Evolutionary conservation across 208 protist species (phyloP).

Genomic region (Naegleria gruberi): DNA sequence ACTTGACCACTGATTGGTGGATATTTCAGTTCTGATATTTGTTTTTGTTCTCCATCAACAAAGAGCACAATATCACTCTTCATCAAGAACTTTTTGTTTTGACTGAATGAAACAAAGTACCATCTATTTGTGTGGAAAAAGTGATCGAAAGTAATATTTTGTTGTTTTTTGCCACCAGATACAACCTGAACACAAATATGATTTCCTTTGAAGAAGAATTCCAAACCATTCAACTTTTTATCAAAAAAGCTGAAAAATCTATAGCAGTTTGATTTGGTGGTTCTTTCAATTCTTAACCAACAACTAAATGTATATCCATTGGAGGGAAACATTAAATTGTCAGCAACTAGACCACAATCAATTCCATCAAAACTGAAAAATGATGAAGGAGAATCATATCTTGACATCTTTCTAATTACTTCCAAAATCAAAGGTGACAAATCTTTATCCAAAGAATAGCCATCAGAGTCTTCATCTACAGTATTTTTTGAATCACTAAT

Average conservation of each 20-base stretch:
- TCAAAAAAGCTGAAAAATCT: slow-evolving; percentile 11
- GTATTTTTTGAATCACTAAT: background rate
- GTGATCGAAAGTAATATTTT: background rate
- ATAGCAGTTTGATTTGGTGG: background rate
- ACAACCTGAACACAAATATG: background rate
- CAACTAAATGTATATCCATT: slow-evolving; percentile 4
- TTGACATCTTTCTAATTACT: slow-evolving; percentile 13
- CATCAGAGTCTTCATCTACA: background rate
- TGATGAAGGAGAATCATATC: background rate
- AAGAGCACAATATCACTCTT: background rate
- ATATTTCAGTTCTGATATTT: slow-evolving; percentile 2
- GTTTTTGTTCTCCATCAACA: slow-evolving; percentile 14
- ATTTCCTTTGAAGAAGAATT: background rate
- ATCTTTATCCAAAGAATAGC: background rate
- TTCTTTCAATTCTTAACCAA: slow-evolving; percentile 18
- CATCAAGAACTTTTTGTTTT: background rate
- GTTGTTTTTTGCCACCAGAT: background rate
- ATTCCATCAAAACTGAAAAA: slow-evolving; percentile 20
- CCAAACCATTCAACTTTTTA: background rate
- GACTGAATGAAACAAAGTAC: background rate
- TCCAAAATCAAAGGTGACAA: slow-evolving; percentile 11
- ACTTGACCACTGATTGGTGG: background rate
- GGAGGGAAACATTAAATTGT: background rate
- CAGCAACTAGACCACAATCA: background rate
- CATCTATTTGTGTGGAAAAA: slow-evolving; percentile 19